phyloP scores from a whole-genome alignment of 225 moss, liverwort and hornwort genomes.

The Polytrichum commune region DNA sequence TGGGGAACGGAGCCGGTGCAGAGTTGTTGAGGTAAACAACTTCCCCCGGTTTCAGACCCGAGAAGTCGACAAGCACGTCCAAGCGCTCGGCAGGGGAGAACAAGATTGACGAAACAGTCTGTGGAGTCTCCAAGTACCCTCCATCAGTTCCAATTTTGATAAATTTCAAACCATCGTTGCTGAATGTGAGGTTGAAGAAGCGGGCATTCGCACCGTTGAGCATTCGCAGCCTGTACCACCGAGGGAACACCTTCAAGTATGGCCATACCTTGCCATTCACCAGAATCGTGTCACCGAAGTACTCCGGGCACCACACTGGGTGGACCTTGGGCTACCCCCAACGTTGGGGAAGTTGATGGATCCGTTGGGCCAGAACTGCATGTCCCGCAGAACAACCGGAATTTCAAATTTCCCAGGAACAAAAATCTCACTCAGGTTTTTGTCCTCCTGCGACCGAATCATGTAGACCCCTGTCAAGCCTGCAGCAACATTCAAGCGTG shows the following conservation, averaged over 20 bases:
- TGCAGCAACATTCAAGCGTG: slow-evolving; percentile 9
- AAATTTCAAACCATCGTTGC: slow-evolving; percentile 23
- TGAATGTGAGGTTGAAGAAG: slow-evolving; percentile 25
- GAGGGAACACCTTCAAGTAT: slow-evolving; percentile 5
- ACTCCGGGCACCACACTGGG: slow-evolving; percentile 15
- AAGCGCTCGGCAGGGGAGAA: slow-evolving; percentile 39
- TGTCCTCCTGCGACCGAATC: slow-evolving; percentile 21
- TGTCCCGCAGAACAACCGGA: slow-evolving; percentile 34
- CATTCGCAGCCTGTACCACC: slow-evolving; percentile 23
- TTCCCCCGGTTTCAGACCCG: slow-evolving; percentile 15
- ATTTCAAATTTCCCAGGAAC: slow-evolving; percentile 31
- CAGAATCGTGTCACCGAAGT: slow-evolving; percentile 15
- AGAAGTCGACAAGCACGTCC: slow-evolving; percentile 51
- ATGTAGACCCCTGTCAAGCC: slow-evolving; percentile 14
- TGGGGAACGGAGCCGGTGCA: slow-evolving; percentile 38
- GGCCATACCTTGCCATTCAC: slow-evolving; percentile 17
- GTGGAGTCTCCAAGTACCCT: slow-evolving; percentile 35
- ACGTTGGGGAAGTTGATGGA: slow-evolving; percentile 18
- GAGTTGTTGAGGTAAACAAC: slow-evolving; percentile 41
- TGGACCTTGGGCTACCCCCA: not conserved
- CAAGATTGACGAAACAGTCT: slow-evolving; percentile 7
- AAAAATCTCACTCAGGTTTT: slow-evolving; percentile 1
- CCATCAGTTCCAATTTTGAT: slow-evolving; percentile 56
- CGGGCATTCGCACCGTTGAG: slow-evolving; percentile 46
- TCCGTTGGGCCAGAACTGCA: slow-evolving; percentile 28